Evolutionary conservation across 495 filamentous ascomycete genomes (phyloP), one percentile per base, ranked within the genome.

Genomic region (Aspergillus sclerotioniger): DNA sequence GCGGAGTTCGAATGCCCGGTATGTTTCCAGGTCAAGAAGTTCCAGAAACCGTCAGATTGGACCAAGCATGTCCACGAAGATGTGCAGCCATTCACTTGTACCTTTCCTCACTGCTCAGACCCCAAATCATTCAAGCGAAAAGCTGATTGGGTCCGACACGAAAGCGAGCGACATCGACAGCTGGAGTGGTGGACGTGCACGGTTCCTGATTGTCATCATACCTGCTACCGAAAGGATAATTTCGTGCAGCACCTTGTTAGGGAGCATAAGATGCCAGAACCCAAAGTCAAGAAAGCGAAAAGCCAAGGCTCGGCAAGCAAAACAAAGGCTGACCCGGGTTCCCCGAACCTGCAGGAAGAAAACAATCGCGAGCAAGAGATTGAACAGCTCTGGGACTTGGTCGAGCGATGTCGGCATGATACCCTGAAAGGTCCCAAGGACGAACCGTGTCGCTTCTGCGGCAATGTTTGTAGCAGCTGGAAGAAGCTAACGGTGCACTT

Each of bases 31-130:
- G 84, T 89, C 44, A 96, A 96, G 73, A 92, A 88, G 60, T 91
- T 96, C 68, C 83, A 88, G 62, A 98, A 98, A 71, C 93, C 93
- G 31, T 96, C 93, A 0, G 93, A 98, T 73, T 98, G 93, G 93
- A 95, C 93, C 13, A 98, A 98, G 69, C 93, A 98, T 65, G 90
- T 98, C 6, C 90, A 96, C 65, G 93, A 98, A 70, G 93, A 98
- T 67, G 84, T 97, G 10, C 90, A 95, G 67, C 93, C 93, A 5
- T 98, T 96, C 64, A 96, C 91, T 8, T 98, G 93, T 73, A 98
- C 91, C 0, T 96, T 94, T 71, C 82, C 86, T 12, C 76, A 85
- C 25, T 98, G 93, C 72, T 82, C 78, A 29, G 92, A 96, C 52
- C 88, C 91, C 21, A 96, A 96, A 71, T 93, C 91, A 20, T 98